These are phyloP conservation scores for Ogataea nakhonphanomensis DNA, from an alignment of 805 yeast species.

Conservation along the genomic window DNA sequence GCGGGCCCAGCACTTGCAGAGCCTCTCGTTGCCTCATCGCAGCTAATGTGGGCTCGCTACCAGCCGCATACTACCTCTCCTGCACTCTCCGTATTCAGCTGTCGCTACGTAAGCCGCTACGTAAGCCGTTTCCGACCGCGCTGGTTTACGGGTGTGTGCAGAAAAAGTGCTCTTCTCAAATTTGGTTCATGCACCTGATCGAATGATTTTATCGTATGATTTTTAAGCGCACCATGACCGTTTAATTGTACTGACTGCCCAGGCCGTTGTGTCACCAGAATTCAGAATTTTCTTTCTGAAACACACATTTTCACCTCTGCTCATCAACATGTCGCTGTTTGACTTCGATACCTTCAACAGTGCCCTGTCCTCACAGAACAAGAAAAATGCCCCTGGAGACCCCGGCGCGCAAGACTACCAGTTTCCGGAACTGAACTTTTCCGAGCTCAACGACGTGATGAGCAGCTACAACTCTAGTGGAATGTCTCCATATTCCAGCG, in stretches of 20 bases:
- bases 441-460: slow-evolving; percentile 32
- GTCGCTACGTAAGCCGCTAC: background rate
- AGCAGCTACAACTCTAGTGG: slow-evolving; percentile 30
- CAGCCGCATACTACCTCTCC: background rate
- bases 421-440: slow-evolving; percentile 28
- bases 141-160: background rate
- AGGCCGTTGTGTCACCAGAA: background rate
- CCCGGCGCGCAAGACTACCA: slow-evolving; percentile 14
- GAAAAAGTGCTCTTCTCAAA: background rate
- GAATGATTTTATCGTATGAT: slow-evolving; percentile 3
- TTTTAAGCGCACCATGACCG: background rate
- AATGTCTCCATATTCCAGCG: slow-evolving; percentile 35
- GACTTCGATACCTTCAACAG: slow-evolving; percentile 33
- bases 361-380: slow-evolving; percentile 27
- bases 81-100: background rate
- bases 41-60: background rate
- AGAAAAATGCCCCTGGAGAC: background rate
- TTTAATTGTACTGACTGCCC: background rate
- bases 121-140: no score
- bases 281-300: no score
- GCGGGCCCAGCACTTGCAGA: no score
- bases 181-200: background rate
- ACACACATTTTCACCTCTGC: background rate
- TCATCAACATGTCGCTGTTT: slow-evolving; percentile 22
- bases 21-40: background rate